Percentiles rank a stretch among this genome's conserved stretches.
Evolutionary conservation across 176 grass and related monocot species (phyloP).

Genomic region (Oryza meyeriana): DNA sequence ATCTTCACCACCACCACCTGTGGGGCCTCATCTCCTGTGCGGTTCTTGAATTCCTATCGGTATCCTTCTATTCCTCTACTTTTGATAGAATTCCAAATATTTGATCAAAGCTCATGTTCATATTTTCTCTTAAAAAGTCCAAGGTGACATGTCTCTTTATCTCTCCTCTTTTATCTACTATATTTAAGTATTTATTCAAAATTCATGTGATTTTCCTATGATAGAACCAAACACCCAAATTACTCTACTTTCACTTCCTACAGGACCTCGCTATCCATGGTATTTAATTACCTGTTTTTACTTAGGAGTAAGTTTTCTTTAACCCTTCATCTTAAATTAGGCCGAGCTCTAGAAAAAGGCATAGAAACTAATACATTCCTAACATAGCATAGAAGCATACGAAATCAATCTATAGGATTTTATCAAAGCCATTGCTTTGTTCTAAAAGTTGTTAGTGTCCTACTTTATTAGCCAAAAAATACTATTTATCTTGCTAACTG

Average conservation of each 20-base stretch:
- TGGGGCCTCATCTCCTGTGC: rapidly evolving
- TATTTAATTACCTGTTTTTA: neutral
- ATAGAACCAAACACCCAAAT: neutral
- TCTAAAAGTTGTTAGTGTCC: neutral
- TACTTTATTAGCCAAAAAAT: neutral
- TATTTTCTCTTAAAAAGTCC: no score
- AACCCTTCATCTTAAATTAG: neutral
- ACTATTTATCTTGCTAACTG: no score
- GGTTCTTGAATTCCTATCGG: neutral
- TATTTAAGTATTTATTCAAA: neutral
- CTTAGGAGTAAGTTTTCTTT: neutral
- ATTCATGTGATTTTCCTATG: neutral
- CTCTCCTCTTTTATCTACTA: no score
- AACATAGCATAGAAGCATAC: neutral
- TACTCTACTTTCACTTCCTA: neutral
- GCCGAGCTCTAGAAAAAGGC: neutral
- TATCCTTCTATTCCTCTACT: neutral
- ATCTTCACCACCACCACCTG: no score
- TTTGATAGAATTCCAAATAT: no score
- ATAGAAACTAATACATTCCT: neutral
- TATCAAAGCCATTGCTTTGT: neutral
- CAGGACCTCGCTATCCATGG: neutral
- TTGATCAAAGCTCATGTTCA: no score
- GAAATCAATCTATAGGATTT: neutral
- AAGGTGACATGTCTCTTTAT: no score